phyloP scores from a whole-genome alignment of 2,329 filamentous ascomycete genomes.

The Cucurbitaria berberidis region DNA sequence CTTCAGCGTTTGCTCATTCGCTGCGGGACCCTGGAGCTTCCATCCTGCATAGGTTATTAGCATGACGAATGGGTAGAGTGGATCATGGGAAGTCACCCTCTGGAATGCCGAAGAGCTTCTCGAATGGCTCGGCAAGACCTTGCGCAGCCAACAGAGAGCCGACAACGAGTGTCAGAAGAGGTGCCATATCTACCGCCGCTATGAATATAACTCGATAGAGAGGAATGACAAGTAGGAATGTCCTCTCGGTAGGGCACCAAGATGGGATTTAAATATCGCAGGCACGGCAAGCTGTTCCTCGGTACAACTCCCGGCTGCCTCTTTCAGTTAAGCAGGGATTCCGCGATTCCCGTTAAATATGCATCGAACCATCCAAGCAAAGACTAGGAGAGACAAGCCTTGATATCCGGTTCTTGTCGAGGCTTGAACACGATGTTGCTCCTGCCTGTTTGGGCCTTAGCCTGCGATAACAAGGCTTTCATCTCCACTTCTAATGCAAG shows the following conservation, averaged over 20 bases:
- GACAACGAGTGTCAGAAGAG: slow-evolving; percentile 29
- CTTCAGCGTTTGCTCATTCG: slow-evolving; percentile 28
- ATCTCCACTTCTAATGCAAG: no score
- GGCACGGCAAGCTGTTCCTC: not conserved
- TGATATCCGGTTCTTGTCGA: slow-evolving; percentile 11
- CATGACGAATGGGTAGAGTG: not conserved
- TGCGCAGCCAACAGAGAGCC: slow-evolving; percentile 30
- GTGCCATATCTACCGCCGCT: slow-evolving; percentile 26
- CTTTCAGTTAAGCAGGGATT: slow-evolving; percentile 1
- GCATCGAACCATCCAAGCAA: slow-evolving; percentile 7
- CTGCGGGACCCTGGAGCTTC: slow-evolving; percentile 25
- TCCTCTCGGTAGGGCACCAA: no score
- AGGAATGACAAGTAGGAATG: not conserved
- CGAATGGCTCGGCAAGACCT: slow-evolving; percentile 33
- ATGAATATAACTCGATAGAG: slow-evolving; percentile 17
- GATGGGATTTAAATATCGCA: not conserved
- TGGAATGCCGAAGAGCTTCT: slow-evolving; percentile 31
- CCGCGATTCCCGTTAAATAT: no score
- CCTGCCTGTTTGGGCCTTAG: slow-evolving; percentile 14
- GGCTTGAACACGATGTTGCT: slow-evolving; percentile 15
- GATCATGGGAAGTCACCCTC: slow-evolving; percentile 18
- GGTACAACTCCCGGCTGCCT: slow-evolving; percentile 2
- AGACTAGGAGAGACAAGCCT: slow-evolving; percentile 15
- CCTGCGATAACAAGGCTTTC: slow-evolving; percentile 17
- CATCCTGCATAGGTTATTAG: slow-evolving; percentile 23